Percentiles rank a stretch among this genome's conserved stretches.
Conservation (phyloP, 176 grass and related monocot genomes). For the Triticum urartu region DNA sequence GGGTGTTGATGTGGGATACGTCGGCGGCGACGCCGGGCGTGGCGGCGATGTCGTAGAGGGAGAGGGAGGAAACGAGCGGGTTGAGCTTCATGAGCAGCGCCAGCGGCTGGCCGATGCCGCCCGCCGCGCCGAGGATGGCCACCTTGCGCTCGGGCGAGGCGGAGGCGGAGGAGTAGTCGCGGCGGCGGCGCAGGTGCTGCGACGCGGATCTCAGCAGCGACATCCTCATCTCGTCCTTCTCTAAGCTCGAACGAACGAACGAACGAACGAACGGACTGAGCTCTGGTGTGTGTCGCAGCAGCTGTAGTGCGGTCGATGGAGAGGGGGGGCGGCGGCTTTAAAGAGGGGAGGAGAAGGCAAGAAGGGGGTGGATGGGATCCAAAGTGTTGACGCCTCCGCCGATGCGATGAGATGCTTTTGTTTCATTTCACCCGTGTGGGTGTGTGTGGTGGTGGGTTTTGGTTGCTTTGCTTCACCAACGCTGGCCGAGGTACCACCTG, state of each 20-base stretch:
- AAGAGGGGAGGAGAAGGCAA: not conserved
- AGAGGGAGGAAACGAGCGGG: slow-evolving; percentile 63
- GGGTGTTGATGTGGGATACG: slow-evolving; percentile 68
- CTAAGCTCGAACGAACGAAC: not conserved
- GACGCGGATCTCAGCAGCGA: slow-evolving; percentile 43
- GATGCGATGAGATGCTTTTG: not conserved
- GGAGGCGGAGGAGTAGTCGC: slow-evolving; percentile 12
- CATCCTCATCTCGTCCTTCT: slow-evolving; percentile 25
- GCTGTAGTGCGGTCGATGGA: not conserved
- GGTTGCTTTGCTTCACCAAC: no score
- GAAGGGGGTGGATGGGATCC: slow-evolving; percentile 31
- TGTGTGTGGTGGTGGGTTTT: not conserved
- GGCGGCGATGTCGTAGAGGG: slow-evolving; percentile 68
- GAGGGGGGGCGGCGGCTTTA: not conserved
- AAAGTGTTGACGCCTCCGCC: slow-evolving; percentile 29
- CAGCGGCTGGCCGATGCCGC: slow-evolving; percentile 72
- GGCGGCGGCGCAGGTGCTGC: slow-evolving; percentile 37
- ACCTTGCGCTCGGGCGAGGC: slow-evolving; percentile 45
- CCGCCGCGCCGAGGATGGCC: slow-evolving; percentile 66
- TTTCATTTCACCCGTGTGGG: not conserved
- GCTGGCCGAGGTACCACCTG: not conserved
- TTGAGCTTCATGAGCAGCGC: slow-evolving; percentile 71
- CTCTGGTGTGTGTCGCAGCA: not conserved
- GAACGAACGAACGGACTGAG: no score
- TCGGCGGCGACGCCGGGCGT: slow-evolving; percentile 72